Evolutionary conservation across 352 stramenopile species (phyloP).

Genomic region (Pythium inflatum): DNA sequence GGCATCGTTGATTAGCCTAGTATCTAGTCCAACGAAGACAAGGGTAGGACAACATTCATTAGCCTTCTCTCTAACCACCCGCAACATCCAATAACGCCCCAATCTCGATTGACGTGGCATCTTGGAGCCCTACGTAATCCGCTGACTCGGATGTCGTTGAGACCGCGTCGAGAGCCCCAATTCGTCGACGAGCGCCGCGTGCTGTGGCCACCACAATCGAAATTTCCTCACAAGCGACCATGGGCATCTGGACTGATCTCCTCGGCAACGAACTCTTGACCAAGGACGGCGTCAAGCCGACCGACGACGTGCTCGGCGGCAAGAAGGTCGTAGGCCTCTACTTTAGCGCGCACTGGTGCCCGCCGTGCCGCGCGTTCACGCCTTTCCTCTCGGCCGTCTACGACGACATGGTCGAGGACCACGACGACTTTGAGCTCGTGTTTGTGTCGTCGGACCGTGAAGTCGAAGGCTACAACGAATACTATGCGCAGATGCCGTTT

Average conservation of each 20-base stretch:
- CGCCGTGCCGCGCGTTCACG: conserved; percentile 94
- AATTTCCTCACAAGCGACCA: conserved; percentile 30
- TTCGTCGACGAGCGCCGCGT: no score
- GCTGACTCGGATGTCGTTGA: not conserved
- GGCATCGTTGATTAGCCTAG: no score
- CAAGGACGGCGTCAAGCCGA: conserved; percentile 78
- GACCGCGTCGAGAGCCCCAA: not conserved
- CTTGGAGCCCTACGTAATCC: no score
- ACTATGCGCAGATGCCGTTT: conserved; percentile 94
- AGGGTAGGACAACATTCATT: no score
- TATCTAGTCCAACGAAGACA: no score
- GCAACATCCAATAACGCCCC: no score
- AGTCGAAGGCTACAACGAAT: conserved; percentile 78
- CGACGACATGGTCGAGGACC: conserved; percentile 85
- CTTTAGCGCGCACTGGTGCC: conserved; percentile 97
- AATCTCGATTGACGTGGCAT: no score
- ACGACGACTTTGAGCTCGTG: conserved; percentile 90
- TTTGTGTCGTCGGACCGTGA: conserved; percentile 90
- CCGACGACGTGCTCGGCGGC: conserved; percentile 60
- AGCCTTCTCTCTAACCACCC: no score
- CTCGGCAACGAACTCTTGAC: conserved; percentile 71
- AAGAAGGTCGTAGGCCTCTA: conserved; percentile 94
- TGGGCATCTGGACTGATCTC: conserved; percentile 58
- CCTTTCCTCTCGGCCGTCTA: conserved; percentile 92
- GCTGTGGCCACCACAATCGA: not conserved